phyloP scores from a whole-genome alignment of 2,329 filamentous ascomycete species.

The Cyclaneusma minus region DNA sequence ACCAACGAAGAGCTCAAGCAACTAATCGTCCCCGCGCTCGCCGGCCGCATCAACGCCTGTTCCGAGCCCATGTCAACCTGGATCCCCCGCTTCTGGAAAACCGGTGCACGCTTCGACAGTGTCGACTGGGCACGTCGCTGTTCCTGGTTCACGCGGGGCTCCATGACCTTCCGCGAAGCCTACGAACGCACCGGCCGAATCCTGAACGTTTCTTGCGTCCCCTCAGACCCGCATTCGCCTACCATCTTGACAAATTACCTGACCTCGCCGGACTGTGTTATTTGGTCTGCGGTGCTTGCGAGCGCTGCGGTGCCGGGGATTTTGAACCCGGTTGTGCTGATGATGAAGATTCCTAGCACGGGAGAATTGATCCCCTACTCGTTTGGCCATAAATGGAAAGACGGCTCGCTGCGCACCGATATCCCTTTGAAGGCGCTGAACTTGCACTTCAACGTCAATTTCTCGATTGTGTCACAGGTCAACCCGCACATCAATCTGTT shows the following conservation, averaged over 20 bases:
- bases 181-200: constrained; percentile 89
- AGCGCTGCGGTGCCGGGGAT: constrained; percentile 94
- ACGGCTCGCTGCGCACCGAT: constrained; percentile 84
- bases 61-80: constrained; percentile 63
- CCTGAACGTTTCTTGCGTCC: constrained; percentile 89
- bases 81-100: constrained; percentile 76
- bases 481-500: constrained; percentile 98
- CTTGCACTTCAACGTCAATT: constrained; percentile 96
- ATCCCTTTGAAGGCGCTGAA: constrained; percentile 91
- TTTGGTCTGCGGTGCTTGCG: constrained; percentile 92
- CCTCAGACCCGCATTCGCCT: constrained; percentile 83
- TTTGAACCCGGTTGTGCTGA: constrained; percentile 84
- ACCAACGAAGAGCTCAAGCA: constrained; percentile 83
- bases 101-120: constrained; percentile 86
- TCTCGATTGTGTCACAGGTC: constrained; percentile 76
- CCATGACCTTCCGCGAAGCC: constrained; percentile 86
- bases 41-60: constrained; percentile 71
- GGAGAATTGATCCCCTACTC: constrained; percentile 76
- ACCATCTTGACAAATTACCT: constrained; percentile 91
- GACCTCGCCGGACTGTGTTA: constrained; percentile 89
- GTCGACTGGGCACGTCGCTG: constrained; percentile 77
- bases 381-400: constrained; percentile 99
- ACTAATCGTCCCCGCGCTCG: constrained; percentile 75
- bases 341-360: constrained; percentile 75
- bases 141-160: constrained; percentile 82